Evolutionary conservation across 495 filamentous ascomycete genomes (phyloP), one percentile per base, ranked within the genome.

Genomic region (Aspergillus homomorphus): DNA sequence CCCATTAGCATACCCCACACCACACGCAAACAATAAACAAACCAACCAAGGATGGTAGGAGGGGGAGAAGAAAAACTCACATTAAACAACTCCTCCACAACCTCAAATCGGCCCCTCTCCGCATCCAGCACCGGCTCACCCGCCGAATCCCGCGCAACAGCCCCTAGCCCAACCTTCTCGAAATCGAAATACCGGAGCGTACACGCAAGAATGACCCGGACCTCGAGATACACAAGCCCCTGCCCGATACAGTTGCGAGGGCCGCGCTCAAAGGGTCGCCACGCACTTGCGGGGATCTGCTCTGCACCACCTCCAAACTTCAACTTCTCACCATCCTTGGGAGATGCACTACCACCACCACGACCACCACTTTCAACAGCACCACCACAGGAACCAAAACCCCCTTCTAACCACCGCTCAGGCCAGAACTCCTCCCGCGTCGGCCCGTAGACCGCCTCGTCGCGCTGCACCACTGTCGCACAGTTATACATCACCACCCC

Each of bases 241-340:
- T 83, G 78, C 0, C 79, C 80, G 24, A 82, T 78, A 45, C 81
- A 82, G 48, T 70, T 72, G 26, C 78, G 65, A 1, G 77, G 79
- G 0, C 81, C 81, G 3, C 70, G 68, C 64, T 78, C 73, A 38
- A 83, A 83, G 1, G 79, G 70, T 18, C 79, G 61, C 66, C 67
- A 81, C 4, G 72, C 67, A 49, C 71, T 73, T 42, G 43, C 71
- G 67, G 56, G 58, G n/a, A 66, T 33, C 18, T 41, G 14, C 10
- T 30, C 48, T 2, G 48, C 15, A 16, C 15, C 48, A 19, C 19
- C 44, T 1, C 28, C 24, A 28, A 14, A 26, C 15, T 38, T 19
- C 0, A 9, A 16, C 44, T 33, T 45, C 68, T 72, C 3, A 23
- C 41, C 45, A 30, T 30, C 26, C 26, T 4, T 4, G 26, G 26